Conservation (phyloP, 805 yeast genomes). For the Teunomyces stri region DNA sequence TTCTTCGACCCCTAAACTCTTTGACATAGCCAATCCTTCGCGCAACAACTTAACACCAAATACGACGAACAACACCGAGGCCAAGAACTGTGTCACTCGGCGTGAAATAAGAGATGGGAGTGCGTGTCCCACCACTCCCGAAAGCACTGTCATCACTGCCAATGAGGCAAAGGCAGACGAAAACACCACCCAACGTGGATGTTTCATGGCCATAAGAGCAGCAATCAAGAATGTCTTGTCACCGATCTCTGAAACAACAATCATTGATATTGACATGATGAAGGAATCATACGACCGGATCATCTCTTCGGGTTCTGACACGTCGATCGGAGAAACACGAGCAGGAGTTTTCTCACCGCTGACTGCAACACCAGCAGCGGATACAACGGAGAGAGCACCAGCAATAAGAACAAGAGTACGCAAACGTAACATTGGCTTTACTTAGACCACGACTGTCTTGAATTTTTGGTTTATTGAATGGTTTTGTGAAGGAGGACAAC, state of each 20-base stretch:
- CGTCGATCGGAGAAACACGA: neutral
- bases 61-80: constrained; percentile 75
- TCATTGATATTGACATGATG: constrained; percentile 83
- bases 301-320: constrained; percentile 1
- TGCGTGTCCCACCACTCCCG: constrained; percentile 90
- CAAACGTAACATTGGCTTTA: neutral
- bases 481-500: too few relatives aligned
- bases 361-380: neutral
- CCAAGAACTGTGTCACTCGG: constrained; percentile 74
- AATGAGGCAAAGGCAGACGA: constrained; percentile 82
- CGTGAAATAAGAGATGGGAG: constrained; percentile 82
- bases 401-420: neutral
- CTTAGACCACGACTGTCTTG: neutral
- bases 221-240: constrained; percentile 97
- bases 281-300: constrained; percentile 48
- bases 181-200: constrained; percentile 80
- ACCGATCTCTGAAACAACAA: constrained; percentile 92
- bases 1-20: constrained; percentile 84
- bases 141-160: constrained; percentile 84
- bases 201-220: constrained; percentile 97
- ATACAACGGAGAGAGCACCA: neutral
- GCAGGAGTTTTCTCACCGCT: neutral
- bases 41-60: constrained; percentile 73
- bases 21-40: constrained; percentile 83
- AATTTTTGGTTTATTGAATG: too few relatives aligned